Base-by-base conservation (phyloP, 1,284 basidiomycete species). In the Marasmius tenuissimus region DNA sequence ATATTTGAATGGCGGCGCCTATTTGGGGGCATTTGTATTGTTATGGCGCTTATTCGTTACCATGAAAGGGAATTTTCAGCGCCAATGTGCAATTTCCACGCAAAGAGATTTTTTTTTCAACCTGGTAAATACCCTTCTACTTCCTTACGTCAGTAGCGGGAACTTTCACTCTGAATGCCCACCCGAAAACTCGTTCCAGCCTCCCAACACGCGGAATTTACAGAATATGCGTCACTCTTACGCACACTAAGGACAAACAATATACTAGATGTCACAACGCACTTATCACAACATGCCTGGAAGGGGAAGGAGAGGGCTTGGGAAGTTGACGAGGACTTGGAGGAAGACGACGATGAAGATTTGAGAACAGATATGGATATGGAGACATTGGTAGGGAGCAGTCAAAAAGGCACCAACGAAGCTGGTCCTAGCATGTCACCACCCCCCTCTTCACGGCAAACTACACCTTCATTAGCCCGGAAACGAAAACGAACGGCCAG, bases 151-250 rank as follows among this genome's bases (percentile, higher is more conserved):
- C n/a, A n/a, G n/a, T n/a, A n/a, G n/a, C n/a, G n/a, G 27, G 2
- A 27, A 27, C 27, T 27, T 4, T 2, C 27, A 27, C 27, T 27
- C 27, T 2, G 27, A 49, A 54, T 54, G 52, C 64, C 69, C 59
- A 81, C 79, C 68, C 78, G 78, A 37, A 74, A 77, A 56, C 69
- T 67, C 40, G 78, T 87, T 20, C 81, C 86, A 16, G 70, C 75
- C 49, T 76, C 80, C 27, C 70, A 88, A 3, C 85, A 85, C 68
- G 77, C 78, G 40, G 87, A 89, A 68, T 76, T 88, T 49, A 76
- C 81, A 12, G 85, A 88, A 68, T 90, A 89, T 71, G 75, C 85
- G 2, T 84, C 85, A 20, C 78, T 89, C 7, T 69, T 90, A 33
- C 83, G 87, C 48, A 81, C 83, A 20, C 74, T 90, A 14, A 76